Evolutionary conservation across 1,284 basidiomycete species (phyloP), one percentile per base, ranked within the genome.

Genomic region (Flammula alnicola): DNA sequence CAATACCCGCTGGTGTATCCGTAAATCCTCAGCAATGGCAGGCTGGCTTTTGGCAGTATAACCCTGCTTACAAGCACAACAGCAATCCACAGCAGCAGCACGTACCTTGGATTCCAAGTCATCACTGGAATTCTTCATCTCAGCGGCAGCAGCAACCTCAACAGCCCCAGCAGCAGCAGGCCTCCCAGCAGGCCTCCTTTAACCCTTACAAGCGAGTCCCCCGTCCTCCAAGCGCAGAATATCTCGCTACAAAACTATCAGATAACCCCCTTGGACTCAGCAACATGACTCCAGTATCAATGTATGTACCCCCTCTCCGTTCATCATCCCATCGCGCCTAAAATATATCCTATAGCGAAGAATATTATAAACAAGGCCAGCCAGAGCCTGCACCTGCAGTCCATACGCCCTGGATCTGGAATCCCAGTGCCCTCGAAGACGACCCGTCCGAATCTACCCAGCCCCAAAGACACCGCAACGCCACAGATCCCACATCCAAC

Each of bases 261-360:
- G 74, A 82, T 42, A 89, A 89, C 61, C 82, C 83, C 0, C 68
- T 90, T 2, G 84, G 82, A 31, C 70, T 90, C 17, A 71, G 78
- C 57, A 76, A 80, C 47, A 86, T 88, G 84, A 38, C 19, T 5
- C 51, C 55, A 8, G 74, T 84, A 38, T 79, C 80, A 51, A 76
- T 76, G 86, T 88, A 62, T 54, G 82, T 76, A 44, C 60, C 29
- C n/a, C n/a, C n/a, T n/a, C n/a, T n/a, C n/a, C n/a, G n/a, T n/a
- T n/a, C n/a, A n/a, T n/a, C n/a, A n/a, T n/a, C n/a, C n/a, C n/a
- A n/a, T n/a, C n/a, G n/a, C n/a, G n/a, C n/a, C n/a, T n/a, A n/a
- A n/a, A n/a, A n/a, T n/a, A n/a, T n/a, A n/a, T n/a, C n/a, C n/a
- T n/a, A n/a, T 63, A 80, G 71, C 52, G 65, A 70, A 57, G 64